Conservation (phyloP, 2,329 filamentous ascomycete genomes). For the Truncatella angustata region DNA sequence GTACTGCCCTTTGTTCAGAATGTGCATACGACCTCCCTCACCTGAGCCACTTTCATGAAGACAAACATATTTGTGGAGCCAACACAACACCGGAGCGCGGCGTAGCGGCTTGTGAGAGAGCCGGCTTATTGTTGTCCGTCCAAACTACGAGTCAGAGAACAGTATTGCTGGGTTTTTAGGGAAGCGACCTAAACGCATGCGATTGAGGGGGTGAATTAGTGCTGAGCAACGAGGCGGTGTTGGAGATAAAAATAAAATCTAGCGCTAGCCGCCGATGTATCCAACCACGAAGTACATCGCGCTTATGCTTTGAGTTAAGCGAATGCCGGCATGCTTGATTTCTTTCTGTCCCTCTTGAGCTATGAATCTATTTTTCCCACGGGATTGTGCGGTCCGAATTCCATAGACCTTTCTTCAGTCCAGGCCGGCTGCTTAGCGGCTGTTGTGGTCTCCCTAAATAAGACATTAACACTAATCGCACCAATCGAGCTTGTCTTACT, state of each 20-base stretch:
- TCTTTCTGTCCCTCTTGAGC: neutral
- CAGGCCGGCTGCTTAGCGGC: too few relatives aligned
- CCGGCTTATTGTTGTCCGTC: neutral
- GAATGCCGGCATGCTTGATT: too few relatives aligned
- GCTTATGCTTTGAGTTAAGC: too few relatives aligned
- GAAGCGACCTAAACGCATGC: neutral
- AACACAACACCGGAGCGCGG: neutral
- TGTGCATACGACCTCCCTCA: neutral
- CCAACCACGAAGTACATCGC: neutral
- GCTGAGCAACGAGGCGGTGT: constrained; percentile 1
- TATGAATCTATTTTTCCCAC: too few relatives aligned
- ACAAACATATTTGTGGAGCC: neutral
- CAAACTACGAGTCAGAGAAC: neutral
- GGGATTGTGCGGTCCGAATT: too few relatives aligned
- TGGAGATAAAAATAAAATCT: neutral
- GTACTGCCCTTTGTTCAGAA: neutral
- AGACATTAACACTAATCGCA: too few relatives aligned
- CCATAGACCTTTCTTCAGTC: neutral
- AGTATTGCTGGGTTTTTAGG: neutral
- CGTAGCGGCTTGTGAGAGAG: neutral
- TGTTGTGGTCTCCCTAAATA: too few relatives aligned
- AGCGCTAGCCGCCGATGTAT: neutral
- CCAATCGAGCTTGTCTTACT: too few relatives aligned
- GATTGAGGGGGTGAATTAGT: neutral
- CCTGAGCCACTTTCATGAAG: neutral